Percentiles rank a stretch among this genome's conserved stretches.
These are phyloP conservation scores for Talaromyces sp. DNA, from an alignment of 2,329 filamentous ascomycete species.

Conservation along the genomic window DNA sequence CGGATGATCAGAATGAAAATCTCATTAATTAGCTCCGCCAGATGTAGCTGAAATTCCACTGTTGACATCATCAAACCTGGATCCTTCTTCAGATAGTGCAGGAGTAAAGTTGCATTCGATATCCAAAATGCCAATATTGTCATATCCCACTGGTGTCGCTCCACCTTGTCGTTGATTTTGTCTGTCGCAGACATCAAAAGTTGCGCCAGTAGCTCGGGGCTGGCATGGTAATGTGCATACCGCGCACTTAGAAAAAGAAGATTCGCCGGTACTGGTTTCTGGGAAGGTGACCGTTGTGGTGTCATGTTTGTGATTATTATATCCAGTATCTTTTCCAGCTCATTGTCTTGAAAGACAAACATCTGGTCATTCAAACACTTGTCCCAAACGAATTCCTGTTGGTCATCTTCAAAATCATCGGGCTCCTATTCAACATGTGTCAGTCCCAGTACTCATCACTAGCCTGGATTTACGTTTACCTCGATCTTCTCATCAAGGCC, in stretches of 20 bases:
- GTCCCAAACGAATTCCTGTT: slow-evolving; percentile 94
- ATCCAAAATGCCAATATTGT: slow-evolving; percentile 99
- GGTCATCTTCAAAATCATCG: slow-evolving; percentile 82
- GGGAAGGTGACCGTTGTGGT: slow-evolving; percentile 88
- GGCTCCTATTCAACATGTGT: slow-evolving; percentile 40
- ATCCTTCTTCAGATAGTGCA: slow-evolving; percentile 97
- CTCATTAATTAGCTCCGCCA: slow-evolving; percentile 93
- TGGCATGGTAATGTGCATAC: slow-evolving; percentile 96
- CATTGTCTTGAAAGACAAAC: slow-evolving; percentile 97
- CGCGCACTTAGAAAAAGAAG: slow-evolving; percentile 92
- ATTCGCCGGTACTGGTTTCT: slow-evolving; percentile 96
- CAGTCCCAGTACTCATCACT: background rate
- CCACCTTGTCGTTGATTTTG: slow-evolving; percentile 96
- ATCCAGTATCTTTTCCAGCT: slow-evolving; percentile 86
- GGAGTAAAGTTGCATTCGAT: slow-evolving; percentile 89
- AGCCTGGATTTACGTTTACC: slow-evolving; percentile 48
- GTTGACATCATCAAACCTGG: slow-evolving; percentile 75
- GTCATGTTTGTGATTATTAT: slow-evolving; percentile 98
- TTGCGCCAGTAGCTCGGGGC: slow-evolving; percentile 73
- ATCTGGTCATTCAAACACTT: slow-evolving; percentile 95
- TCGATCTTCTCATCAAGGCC: slow-evolving; percentile 95
- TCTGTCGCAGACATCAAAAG: slow-evolving; percentile 85
- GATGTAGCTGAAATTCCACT: slow-evolving; percentile 83
- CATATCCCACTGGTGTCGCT: slow-evolving; percentile 97
- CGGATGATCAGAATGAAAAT: slow-evolving; percentile 97